A percentile compares a stretch with the other conserved stretches of the same genome.
phyloP scores from a whole-genome alignment of 2,329 filamentous ascomycete genomes.

The Nothophoma quercina region DNA sequence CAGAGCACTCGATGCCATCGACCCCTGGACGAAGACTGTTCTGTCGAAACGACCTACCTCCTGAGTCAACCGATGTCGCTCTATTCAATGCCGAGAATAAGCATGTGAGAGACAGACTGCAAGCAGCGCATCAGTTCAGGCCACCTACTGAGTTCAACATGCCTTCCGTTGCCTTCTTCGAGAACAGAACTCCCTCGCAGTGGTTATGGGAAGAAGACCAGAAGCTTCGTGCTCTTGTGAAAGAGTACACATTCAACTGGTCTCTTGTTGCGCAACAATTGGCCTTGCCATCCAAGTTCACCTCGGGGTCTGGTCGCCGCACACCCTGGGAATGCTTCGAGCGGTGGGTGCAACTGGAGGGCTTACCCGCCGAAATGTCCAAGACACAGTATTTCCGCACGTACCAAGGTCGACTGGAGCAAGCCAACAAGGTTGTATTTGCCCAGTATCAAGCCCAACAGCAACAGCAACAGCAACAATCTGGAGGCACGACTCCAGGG shows the following conservation, averaged over 20 bases:
- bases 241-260: slow-evolving; percentile 98
- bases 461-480: slow-evolving; percentile 60
- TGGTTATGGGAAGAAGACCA: slow-evolving; percentile 94
- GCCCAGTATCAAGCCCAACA: slow-evolving; percentile 65
- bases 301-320: slow-evolving; percentile 85
- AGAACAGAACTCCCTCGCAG: slow-evolving; percentile 83
- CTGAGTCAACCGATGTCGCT: slow-evolving; percentile 79
- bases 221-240: slow-evolving; percentile 81
- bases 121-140: slow-evolving; percentile 90
- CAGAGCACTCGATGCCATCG: slow-evolving; percentile 52
- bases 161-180: slow-evolving; percentile 90
- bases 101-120: slow-evolving; percentile 84
- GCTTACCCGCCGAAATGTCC: slow-evolving; percentile 88
- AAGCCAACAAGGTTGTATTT: slow-evolving; percentile 66
- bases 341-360: slow-evolving; percentile 91
- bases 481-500: slow-evolving; percentile 56
- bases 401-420: slow-evolving; percentile 69
- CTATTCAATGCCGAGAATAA: slow-evolving; percentile 91
- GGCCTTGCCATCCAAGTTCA: slow-evolving; percentile 74
- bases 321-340: slow-evolving; percentile 99
- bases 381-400: slow-evolving; percentile 95
- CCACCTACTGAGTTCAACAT: slow-evolving; percentile 91
- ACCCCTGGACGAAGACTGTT: slow-evolving; percentile 51
- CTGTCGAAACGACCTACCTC: slow-evolving; percentile 61
- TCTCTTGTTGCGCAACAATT: slow-evolving; percentile 88